phyloP scores from a whole-genome alignment of 805 yeast genomes.

The Sungouiella blattae region DNA sequence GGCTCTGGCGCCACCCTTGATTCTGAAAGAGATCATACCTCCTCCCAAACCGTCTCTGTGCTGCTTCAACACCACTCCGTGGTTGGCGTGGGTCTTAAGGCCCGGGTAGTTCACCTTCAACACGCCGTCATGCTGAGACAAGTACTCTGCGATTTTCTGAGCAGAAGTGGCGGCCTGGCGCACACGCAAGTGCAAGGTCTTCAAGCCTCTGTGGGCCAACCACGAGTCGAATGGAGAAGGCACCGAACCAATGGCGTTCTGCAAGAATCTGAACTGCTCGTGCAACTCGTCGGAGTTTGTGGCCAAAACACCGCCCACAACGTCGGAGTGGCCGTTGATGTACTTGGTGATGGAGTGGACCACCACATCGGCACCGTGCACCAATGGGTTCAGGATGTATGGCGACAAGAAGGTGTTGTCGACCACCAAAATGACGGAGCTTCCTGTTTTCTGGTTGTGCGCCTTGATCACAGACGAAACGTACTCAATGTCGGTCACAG shows the following conservation, averaged over 20 bases:
- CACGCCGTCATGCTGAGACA: conserved; percentile 50
- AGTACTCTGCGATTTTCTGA: conserved; percentile 62
- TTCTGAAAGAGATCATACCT: conserved; percentile 87
- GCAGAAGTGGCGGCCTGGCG: conserved; percentile 68
- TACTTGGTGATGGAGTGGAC: conserved; percentile 88
- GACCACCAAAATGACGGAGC: conserved; percentile 62
- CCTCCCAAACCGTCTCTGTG: conserved; percentile 87
- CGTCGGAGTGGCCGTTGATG: conserved; percentile 91
- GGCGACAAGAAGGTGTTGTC: conserved; percentile 90
- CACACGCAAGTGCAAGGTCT: conserved; percentile 79
- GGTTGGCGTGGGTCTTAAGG: conserved; percentile 59
- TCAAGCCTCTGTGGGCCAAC: conserved; percentile 90
- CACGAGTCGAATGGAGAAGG: conserved; percentile 90
- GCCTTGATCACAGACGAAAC: conserved; percentile 54
- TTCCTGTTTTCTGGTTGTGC: conserved; percentile 43
- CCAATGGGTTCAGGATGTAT: conserved; percentile 79
- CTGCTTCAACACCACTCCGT: conserved; percentile 63
- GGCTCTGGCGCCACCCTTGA: conserved; percentile 74
- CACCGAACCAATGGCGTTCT: conserved; percentile 84
- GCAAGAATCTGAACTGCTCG: conserved; percentile 69
- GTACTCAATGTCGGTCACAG: conserved; percentile 68
- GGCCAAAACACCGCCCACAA: conserved; percentile 80
- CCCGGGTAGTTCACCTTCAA: conserved; percentile 82
- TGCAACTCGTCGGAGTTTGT: conserved; percentile 59
- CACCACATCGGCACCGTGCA: conserved; percentile 81